Evolutionary conservation across 2,329 filamentous ascomycete genomes (phyloP).

Genomic region (Aspergillus pseudotamarii): DNA sequence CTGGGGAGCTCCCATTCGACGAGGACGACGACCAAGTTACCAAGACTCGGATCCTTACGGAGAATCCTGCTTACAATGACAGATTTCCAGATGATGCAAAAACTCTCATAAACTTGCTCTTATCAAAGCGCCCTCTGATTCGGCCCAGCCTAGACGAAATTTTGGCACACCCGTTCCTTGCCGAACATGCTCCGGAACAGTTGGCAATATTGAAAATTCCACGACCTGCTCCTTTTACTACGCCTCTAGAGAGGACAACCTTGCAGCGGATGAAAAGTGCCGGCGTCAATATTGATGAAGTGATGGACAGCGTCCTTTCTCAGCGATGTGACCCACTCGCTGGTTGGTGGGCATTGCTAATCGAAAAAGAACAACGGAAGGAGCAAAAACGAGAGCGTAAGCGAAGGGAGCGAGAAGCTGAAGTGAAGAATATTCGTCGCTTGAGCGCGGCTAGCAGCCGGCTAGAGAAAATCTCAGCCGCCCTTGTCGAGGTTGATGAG

Average conservation of each 20-base stretch:
- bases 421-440: conserved; percentile 76
- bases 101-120: conserved; percentile 73
- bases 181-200: conserved; percentile 83
- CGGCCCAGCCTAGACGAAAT: conserved; percentile 84
- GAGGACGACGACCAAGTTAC: conserved; percentile 91
- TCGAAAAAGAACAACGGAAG: conserved; percentile 94
- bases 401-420: conserved; percentile 79
- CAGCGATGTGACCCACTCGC: conserved; percentile 88
- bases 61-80: conserved; percentile 84
- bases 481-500: conserved; percentile 77
- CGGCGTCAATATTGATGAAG: conserved; percentile 89
- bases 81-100: conserved; percentile 77
- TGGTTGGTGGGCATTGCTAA: conserved; percentile 92
- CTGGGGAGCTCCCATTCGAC: conserved; percentile 86
- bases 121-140: conserved; percentile 86
- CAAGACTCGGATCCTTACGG: conserved; percentile 78
- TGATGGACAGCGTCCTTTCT: conserved; percentile 90
- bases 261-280: conserved; percentile 90
- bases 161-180: conserved; percentile 81
- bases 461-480: conserved; percentile 77
- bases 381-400: conserved; percentile 77
- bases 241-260: conserved; percentile 84
- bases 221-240: conserved; percentile 80
- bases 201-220: conserved; percentile 84
- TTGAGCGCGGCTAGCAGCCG: conserved; percentile 89